Evolutionary conservation across 2,329 filamentous ascomycete species (phyloP).

Genomic region (Aspergillus intermedius): DNA sequence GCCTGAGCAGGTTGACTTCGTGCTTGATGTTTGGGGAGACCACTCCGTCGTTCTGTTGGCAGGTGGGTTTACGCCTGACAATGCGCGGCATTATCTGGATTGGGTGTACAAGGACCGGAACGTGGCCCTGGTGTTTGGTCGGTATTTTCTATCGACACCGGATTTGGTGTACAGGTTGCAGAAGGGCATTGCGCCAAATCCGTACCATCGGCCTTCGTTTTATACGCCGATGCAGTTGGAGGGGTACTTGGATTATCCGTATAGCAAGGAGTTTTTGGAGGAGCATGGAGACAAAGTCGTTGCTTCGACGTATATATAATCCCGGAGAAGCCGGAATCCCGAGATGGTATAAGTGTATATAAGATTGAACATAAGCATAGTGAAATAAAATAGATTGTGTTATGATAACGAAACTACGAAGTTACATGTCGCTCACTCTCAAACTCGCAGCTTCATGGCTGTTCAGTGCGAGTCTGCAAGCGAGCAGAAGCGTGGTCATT

Average conservation of each 20-base stretch:
- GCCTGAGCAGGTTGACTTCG: conserved; percentile 29
- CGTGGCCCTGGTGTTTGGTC: conserved; percentile 29
- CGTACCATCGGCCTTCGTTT: conserved; percentile 14
- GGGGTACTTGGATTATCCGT: conserved; percentile 29
- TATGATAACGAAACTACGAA: background rate
- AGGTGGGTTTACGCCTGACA: conserved; percentile 37
- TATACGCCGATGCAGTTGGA: conserved; percentile 6
- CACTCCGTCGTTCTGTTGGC: conserved; percentile 42
- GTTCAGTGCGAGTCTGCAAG: conserved; percentile 38
- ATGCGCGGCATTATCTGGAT: conserved; percentile 29
- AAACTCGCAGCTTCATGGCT: conserved; percentile 34
- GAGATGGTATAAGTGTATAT: background rate
- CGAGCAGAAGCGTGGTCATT: conserved; percentile 19
- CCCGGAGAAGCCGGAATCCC: background rate
- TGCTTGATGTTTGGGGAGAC: conserved; percentile 40
- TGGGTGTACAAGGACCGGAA: conserved; percentile 15
- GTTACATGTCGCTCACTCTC: conserved; percentile 34
- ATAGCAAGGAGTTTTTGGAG: conserved; percentile 8
- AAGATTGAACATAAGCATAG: background rate
- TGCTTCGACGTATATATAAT: too few relatives aligned
- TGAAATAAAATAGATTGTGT: background rate
- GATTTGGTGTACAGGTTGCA: conserved; percentile 17
- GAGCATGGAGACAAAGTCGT: background rate
- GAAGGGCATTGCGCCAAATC: conserved; percentile 11
- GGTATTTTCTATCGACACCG: conserved; percentile 21